A percentile compares a stretch with the other conserved stretches of the same genome.
phyloP scores from a whole-genome alignment of 805 yeast genomes.

The Candida pini region DNA sequence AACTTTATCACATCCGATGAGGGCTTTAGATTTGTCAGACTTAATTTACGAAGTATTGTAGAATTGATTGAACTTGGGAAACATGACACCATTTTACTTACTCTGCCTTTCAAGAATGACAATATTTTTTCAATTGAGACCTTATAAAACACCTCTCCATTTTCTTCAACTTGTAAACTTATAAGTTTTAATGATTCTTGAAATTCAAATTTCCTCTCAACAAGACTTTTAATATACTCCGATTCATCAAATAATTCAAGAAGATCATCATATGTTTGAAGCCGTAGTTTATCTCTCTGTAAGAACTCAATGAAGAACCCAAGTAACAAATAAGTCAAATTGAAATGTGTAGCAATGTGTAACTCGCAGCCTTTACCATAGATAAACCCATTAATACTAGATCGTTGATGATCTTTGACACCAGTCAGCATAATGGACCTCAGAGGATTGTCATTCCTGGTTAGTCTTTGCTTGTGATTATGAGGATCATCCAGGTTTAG shows the following conservation, averaged over 20 bases:
- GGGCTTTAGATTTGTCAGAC: conserved; percentile 23
- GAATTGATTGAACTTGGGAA: conserved; percentile 32
- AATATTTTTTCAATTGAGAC: conserved; percentile 35
- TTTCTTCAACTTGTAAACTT: conserved; percentile 37
- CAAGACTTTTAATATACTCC: conserved; percentile 11
- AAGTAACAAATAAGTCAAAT: conserved; percentile 35
- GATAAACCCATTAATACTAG: conserved; percentile 30
- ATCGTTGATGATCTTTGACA: conserved; percentile 19
- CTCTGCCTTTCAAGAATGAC: conserved; percentile 33
- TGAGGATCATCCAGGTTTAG: conserved; percentile 33
- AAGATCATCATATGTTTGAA: conserved; percentile 39
- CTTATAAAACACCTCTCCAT: conserved; percentile 40
- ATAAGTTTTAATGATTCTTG: conserved; percentile 26
- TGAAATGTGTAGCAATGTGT: conserved; percentile 36
- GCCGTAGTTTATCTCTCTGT: conserved; percentile 25
- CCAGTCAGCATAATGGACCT: conserved; percentile 34
- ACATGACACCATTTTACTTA: conserved; percentile 27
- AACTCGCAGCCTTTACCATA: conserved; percentile 35
- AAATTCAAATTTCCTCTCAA: conserved; percentile 24
- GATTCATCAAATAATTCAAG: conserved; percentile 27
- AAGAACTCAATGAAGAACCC: conserved; percentile 27
- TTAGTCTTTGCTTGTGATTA: conserved; percentile 23
- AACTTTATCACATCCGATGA: conserved; percentile 32
- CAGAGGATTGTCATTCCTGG: conserved; percentile 28
- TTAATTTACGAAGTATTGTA: conserved; percentile 9